A percentile compares a stretch with the other conserved stretches of the same genome.
Conservation (phyloP, 1,284 basidiomycete species). For the Uromyces viciae-fabae region DNA sequence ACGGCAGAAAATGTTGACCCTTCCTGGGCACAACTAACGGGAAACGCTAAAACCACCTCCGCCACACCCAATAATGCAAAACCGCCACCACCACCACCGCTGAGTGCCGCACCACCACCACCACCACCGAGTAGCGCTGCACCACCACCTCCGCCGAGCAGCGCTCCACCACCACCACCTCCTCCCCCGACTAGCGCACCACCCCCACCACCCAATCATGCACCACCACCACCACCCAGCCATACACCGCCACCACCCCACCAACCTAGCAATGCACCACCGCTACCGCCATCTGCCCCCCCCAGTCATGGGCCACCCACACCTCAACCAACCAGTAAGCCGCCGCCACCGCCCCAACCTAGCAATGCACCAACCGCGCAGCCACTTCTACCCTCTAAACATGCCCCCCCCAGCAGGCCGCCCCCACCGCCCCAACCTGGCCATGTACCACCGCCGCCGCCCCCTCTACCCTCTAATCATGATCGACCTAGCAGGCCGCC, state of each 20-base stretch:
- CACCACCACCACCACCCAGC: background rate
- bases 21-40: conserved; percentile 78
- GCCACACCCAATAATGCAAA: too few species aligned
- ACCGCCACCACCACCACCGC: too few species aligned
- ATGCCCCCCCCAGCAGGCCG: background rate
- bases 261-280: too few species aligned
- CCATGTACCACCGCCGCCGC: background rate
- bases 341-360: conserved; percentile 4
- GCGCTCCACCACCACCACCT: too few species aligned
- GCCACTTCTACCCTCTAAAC: conserved; percentile 5
- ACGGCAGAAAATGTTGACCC: conserved; percentile 84
- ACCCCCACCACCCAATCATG: conserved; percentile 7
- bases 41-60: too few species aligned
- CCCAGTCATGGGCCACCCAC: conserved; percentile 50
- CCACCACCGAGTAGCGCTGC: too few species aligned
- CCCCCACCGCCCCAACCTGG: conserved; percentile 12
- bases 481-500: background rate
- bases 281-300: too few species aligned
- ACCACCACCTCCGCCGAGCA: too few species aligned
- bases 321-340: background rate
- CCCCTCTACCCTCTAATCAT: background rate
- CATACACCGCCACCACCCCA: background rate
- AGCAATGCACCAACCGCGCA: conserved; percentile 1
- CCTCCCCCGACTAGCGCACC: background rate
- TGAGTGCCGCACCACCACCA: too few species aligned